Percentiles rank a stretch among this genome's conserved stretches.
Conservation (phyloP, 148 eudicot genomes). For the Dysphania ambrosioides region DNA sequence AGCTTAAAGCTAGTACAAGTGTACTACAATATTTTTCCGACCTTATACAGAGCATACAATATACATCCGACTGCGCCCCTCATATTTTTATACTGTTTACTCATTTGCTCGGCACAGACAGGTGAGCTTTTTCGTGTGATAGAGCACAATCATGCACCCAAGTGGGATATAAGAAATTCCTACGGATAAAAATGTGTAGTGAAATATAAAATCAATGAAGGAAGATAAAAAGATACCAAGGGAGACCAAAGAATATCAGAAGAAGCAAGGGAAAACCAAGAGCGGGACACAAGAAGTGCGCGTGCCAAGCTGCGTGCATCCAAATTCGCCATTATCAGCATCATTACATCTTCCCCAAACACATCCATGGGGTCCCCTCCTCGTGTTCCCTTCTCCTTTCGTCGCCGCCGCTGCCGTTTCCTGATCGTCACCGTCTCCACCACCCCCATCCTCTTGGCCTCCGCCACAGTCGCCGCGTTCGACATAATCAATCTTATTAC, state of each 20-base stretch:
- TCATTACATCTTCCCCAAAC: conserved; percentile 54
- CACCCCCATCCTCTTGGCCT: background rate
- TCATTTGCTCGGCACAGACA: too few relatives aligned
- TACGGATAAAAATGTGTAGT: too few relatives aligned
- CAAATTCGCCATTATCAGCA: conserved; percentile 35
- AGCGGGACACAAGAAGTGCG: conserved; percentile 52
- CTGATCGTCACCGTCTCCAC: background rate
- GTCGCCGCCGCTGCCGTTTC: background rate
- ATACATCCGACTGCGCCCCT: too few relatives aligned
- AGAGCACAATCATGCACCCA: too few relatives aligned
- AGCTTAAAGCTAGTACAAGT: too few relatives aligned
- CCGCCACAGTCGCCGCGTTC: background rate
- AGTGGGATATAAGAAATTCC: background rate
- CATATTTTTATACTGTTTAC: too few relatives aligned
- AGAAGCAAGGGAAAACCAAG: conserved; percentile 62
- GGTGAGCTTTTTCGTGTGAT: too few relatives aligned
- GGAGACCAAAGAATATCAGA: conserved; percentile 56
- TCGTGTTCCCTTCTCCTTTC: background rate
- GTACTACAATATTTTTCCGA: too few relatives aligned
- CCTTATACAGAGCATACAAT: too few relatives aligned
- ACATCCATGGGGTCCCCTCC: conserved; percentile 40
- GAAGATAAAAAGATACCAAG: conserved; percentile 39
- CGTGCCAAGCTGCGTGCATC: conserved; percentile 65
- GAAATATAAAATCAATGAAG: background rate
- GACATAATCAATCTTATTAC: background rate